Base-by-base conservation (phyloP, 73 alveolate genomes). In the Paramecium caudatum region DNA sequence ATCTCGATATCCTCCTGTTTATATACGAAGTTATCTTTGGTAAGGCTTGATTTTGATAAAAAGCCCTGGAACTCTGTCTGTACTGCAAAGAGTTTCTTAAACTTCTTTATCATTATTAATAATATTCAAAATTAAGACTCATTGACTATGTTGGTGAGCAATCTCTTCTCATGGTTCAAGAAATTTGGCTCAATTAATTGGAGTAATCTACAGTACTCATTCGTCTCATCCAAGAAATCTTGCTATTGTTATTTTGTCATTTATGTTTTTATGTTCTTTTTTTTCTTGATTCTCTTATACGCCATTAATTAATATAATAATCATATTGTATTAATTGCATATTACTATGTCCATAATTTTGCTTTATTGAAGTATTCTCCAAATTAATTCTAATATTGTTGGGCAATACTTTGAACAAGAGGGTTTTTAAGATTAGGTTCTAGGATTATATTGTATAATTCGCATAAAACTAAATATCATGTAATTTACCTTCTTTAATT, bases 1-100 rank as follows among this genome's bases (percentile, higher is more conserved):
- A 19, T 74, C 32, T 74, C 88, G 3, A 43, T 25, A 43, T 74
- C 88, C 61, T 74, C 88, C 46, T 74, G 21, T 74, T 74, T 74
- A 17, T 41, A 74, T 34, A 74, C 88, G 43, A 27, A 74, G 46
- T 74, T 74, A 39, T 74, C 88, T 21, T 43, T 39, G 2, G 46
- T 13, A 15, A 74, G 43, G 55, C 88, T 74, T 0, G 69, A 74
- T 37, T 74, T 74, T 10, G 21, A 5, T 16, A 74, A 21, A 37
- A 41, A 74, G 62, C 30, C 43, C 47, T 74, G 32, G 47, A 74
- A 74, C 88, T 74, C 88, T n/a, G 88, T 21, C 15, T 74, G 5
- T 41, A 45, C 21, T 25, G 49, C 5, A 45, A 74, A 74, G 7
- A 74, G 47, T 34, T 74, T 74, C 68, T 74, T 74, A 68, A 74